Evolutionary conservation across 306 rosid species (phyloP).

Genomic region (Begonia loranthoides): DNA sequence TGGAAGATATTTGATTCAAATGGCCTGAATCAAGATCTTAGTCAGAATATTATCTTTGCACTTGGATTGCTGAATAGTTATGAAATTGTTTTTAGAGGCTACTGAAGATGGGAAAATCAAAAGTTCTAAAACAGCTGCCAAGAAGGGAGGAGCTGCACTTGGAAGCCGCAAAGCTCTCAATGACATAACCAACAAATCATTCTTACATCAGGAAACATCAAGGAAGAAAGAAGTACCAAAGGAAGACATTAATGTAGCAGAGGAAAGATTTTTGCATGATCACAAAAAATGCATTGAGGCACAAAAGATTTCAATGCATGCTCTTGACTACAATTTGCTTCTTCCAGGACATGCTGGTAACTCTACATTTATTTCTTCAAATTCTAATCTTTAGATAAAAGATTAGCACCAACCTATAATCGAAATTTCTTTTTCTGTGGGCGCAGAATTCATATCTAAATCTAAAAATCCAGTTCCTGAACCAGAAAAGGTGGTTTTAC

Average conservation of each 20-base stretch:
- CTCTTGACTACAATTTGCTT: slow-evolving; percentile 23
- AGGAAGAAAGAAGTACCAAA: slow-evolving; percentile 23
- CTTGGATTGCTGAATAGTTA: too few species aligned
- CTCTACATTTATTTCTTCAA: neutral
- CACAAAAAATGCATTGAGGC: slow-evolving; percentile 36
- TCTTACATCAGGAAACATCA: slow-evolving; percentile 14
- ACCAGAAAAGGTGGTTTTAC: slow-evolving; percentile 7
- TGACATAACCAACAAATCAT: slow-evolving; percentile 39
- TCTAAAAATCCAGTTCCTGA: neutral
- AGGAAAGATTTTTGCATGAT: slow-evolving; percentile 43
- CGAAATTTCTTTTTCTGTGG: neutral
- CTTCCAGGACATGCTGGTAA: slow-evolving; percentile 29
- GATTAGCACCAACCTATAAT: too few species aligned
- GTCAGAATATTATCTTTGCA: too few species aligned
- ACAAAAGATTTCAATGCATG: slow-evolving; percentile 11
- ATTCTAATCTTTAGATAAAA: too few species aligned
- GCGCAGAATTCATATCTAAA: neutral
- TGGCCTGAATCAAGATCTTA: too few species aligned
- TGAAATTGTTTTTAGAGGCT: slow-evolving; percentile 11
- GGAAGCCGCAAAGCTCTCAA: slow-evolving; percentile 33
- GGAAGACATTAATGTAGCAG: slow-evolving; percentile 32
- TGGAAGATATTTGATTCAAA: neutral
- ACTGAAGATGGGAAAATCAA: slow-evolving; percentile 16
- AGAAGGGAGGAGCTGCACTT: slow-evolving; percentile 20
- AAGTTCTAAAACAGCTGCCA: slow-evolving; percentile 16